These are phyloP conservation scores for Telopea speciosissima DNA, from an alignment of 177 flowering plant genomes.

Conservation along the genomic window DNA sequence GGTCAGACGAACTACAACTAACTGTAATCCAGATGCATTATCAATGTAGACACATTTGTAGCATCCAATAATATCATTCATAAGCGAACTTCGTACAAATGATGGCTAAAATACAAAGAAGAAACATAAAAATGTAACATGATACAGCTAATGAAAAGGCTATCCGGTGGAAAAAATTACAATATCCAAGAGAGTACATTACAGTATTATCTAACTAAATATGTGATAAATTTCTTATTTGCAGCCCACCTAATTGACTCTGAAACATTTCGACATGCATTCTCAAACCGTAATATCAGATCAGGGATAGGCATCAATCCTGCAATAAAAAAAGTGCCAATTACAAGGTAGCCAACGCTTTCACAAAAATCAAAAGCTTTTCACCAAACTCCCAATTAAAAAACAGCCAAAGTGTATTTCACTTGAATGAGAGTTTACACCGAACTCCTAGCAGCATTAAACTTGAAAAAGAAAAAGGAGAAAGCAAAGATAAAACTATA, in stretches of 20 bases:
- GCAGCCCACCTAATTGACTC: slow-evolving; percentile 66
- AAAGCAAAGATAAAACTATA: too few species aligned
- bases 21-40: not conserved
- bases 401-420: not conserved
- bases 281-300: slow-evolving; percentile 72
- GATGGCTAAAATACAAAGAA: not conserved
- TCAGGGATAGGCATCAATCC: slow-evolving; percentile 84
- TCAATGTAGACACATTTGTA: not conserved
- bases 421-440: not conserved
- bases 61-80: not conserved
- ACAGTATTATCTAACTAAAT: not conserved
- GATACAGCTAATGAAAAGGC: not conserved
- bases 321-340: slow-evolving; percentile 24
- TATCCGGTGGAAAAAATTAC: not conserved
- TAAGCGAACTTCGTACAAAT: not conserved
- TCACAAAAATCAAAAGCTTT: too few species aligned
- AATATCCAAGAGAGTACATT: not conserved
- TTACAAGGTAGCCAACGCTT: not conserved
- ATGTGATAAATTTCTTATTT: not conserved
- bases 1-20: not conserved
- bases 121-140: not conserved
- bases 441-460: too few species aligned
- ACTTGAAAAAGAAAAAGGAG: not conserved
- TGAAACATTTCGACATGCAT: slow-evolving; percentile 68
- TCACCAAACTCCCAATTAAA: not conserved